Percentiles rank a stretch among this genome's conserved stretches.
phyloP scores from a whole-genome alignment of 352 stramenopile species.

The Phytophthora tubulina region DNA sequence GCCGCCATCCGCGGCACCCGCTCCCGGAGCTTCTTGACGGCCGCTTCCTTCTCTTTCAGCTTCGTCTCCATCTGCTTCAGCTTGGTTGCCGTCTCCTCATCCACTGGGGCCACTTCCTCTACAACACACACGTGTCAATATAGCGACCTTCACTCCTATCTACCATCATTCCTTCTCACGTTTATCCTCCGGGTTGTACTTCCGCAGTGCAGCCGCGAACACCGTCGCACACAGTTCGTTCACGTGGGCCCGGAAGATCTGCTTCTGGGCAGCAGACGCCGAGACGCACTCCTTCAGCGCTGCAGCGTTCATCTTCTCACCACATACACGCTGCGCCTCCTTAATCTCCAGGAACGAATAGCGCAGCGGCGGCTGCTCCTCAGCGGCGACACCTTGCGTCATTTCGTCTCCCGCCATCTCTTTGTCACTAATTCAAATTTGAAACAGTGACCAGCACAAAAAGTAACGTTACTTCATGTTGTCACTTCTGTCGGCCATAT shows the following conservation, averaged over 20 bases:
- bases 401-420: conserved; percentile 29
- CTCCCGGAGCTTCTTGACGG: conserved; percentile 67
- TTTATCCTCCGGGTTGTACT: conserved; percentile 78
- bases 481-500: not conserved
- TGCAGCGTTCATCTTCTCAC: conserved; percentile 60
- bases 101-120: conserved; percentile 76
- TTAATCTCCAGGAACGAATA: conserved; percentile 87
- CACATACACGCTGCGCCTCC: conserved; percentile 72
- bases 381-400: not conserved
- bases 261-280: conserved; percentile 66
- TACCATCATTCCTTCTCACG: conserved; percentile 37
- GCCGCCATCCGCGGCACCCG: conserved; percentile 65
- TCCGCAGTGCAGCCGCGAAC: conserved; percentile 69
- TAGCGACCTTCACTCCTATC: not conserved
- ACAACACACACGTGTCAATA: conserved; percentile 1
- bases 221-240: conserved; percentile 80
- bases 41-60: conserved; percentile 64
- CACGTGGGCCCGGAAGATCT: conserved; percentile 82
- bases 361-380: conserved; percentile 30
- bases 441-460: not conserved
- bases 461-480: conserved; percentile 7
- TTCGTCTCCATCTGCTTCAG: conserved; percentile 59
- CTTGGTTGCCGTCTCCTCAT: conserved; percentile 51
- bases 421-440: conserved; percentile 19
- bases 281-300: conserved; percentile 60